phyloP scores from a whole-genome alignment of 75 land plant genomes.

The Cunninghamia lanceolata region DNA sequence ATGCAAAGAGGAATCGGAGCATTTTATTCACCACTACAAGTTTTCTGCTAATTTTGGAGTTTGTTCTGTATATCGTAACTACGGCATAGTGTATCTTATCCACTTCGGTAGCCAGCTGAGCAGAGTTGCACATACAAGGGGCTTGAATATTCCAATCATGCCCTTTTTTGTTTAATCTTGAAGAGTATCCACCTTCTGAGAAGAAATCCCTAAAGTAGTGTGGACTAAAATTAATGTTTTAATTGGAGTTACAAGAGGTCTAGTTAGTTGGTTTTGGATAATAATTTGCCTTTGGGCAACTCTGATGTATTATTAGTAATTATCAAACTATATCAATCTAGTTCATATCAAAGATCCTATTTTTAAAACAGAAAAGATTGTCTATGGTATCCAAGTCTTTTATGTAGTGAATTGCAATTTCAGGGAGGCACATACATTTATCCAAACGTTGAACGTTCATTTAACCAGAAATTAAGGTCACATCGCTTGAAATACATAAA shows the following conservation, averaged over 20 bases:
- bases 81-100: neutral
- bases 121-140: neutral
- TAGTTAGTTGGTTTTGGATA: neutral
- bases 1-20: neutral
- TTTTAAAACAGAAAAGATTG: neutral
- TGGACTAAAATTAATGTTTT: neutral
- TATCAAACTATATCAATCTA: neutral
- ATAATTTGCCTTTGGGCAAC: neutral
- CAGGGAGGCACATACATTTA: neutral
- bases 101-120: neutral
- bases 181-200: neutral
- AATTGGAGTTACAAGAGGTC: neutral
- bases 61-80: neutral
- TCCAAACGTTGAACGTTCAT: neutral
- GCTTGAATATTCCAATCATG: neutral
- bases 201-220: neutral
- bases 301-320: neutral
- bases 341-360: neutral
- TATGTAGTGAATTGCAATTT: neutral
- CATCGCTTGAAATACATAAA: neutral
- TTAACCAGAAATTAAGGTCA: neutral
- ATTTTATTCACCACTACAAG: neutral
- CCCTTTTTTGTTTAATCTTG: neutral
- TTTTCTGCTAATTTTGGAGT: neutral
- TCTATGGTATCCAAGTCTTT: neutral